phyloP scores from a whole-genome alignment of 805 yeast genomes.

The Candida tammaniensis region DNA sequence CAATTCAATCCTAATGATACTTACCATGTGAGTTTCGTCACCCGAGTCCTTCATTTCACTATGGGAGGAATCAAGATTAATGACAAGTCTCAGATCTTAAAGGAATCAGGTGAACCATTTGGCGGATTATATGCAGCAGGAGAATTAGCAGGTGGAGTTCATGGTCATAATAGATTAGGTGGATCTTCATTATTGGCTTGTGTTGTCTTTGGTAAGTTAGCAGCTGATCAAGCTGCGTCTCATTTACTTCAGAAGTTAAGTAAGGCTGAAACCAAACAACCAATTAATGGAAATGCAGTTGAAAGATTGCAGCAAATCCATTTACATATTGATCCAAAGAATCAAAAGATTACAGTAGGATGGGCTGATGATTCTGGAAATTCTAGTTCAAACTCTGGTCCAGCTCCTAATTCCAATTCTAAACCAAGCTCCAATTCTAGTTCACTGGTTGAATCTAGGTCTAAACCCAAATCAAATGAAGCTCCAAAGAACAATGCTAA shows the following conservation, averaged over 20 bases:
- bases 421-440: not conserved
- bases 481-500: not conserved
- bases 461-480: slow-evolving; percentile 1
- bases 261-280: slow-evolving; percentile 1
- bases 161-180: slow-evolving; percentile 60
- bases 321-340: slow-evolving; percentile 42
- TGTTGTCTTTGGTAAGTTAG: slow-evolving; percentile 52
- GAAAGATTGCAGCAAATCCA: slow-evolving; percentile 41
- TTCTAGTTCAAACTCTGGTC: not conserved
- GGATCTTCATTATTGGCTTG: slow-evolving; percentile 59
- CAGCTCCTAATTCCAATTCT: not conserved
- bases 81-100: slow-evolving; percentile 44
- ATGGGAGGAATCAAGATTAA: slow-evolving; percentile 69
- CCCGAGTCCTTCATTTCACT: slow-evolving; percentile 63
- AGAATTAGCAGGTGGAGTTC: slow-evolving; percentile 68
- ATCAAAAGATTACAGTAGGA: slow-evolving; percentile 33
- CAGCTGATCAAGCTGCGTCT: slow-evolving; percentile 41
- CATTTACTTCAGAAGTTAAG: slow-evolving; percentile 29
- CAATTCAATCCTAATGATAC: slow-evolving; percentile 25
- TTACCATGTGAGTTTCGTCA: slow-evolving; percentile 52
- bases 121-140: slow-evolving; percentile 60
- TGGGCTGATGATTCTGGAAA: slow-evolving; percentile 2
- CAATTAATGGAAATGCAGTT: slow-evolving; percentile 6
- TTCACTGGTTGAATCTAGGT: slow-evolving; percentile 1
- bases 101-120: slow-evolving; percentile 22